Base-by-base conservation (phyloP, 257 asterid genomes). In the Henckelia pumila region DNA sequence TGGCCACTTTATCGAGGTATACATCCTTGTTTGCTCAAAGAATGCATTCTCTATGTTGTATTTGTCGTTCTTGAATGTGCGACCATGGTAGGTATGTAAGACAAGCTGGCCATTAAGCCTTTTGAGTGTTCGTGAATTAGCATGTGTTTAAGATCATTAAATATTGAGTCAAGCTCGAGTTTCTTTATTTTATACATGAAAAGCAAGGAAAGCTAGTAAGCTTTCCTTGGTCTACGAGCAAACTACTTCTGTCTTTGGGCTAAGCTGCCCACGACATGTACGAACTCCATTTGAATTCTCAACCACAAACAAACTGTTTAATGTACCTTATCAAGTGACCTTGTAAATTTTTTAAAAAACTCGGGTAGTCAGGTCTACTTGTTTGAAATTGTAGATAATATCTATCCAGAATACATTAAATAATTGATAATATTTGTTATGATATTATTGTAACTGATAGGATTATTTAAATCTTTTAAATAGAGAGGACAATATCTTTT, bases 1-100 rank as follows among this genome's bases (percentile, higher is more conserved):
- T 94, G 99, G 99, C 99, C 99, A 33, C 88, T 94, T 56, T 94
- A 91, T 87, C 92, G 99, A 88, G 99, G 96, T 94, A 81, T 66
- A 69, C 56, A 47, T 73, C 23, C 52, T 40, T 63, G 5, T 24
- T 23, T 62, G 7, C 70, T 33, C 5, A 56, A 61, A 26, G 25
- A 19, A 35, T 62, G 16, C 67, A 22, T 40, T 59, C 50, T 63
- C 29, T 63, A 50, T 52, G 61, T 23, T 78, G 61, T 71, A 37
- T 72, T 70, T 37, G 32, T 70, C 66, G 28, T 56, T 69, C 58
- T 35, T 76, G 57, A 49, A 56, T 52, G 23, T 72, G 16, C 59
- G 29, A 33, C 59, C 63, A 13, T 53, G 58, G 16, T 8, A 62
- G 6, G 50, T 35, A 40, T 40, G n/a, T 40, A 40, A 13, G n/a